Percentiles rank a stretch among this genome's conserved stretches.
phyloP scores from a whole-genome alignment of 345 rosid species.

The Microcos paniculata region DNA sequence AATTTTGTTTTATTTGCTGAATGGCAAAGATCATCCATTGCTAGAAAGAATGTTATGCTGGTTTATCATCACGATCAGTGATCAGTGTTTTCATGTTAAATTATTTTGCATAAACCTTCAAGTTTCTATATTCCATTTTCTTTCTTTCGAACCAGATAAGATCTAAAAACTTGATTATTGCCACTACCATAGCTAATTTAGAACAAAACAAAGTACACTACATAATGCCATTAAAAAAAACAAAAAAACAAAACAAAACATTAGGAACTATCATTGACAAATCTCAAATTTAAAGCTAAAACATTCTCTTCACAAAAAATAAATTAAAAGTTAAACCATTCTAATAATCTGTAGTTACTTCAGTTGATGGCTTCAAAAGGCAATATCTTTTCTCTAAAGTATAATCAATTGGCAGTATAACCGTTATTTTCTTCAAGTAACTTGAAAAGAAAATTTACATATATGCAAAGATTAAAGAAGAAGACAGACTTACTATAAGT shows the following conservation, averaged over 20 bases:
- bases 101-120: background rate
- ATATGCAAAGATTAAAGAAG: background rate
- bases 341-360: background rate
- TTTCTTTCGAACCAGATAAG: background rate
- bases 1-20: background rate
- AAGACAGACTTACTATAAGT: slow-evolving; percentile 1
- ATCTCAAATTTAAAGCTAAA: too few relatives aligned
- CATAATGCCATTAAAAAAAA: background rate
- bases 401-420: background rate
- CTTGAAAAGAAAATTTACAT: background rate
- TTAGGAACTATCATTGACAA: background rate
- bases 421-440: background rate
- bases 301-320: too few relatives aligned
- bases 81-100: background rate
- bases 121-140: background rate
- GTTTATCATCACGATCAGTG: too few relatives aligned
- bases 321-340: too few relatives aligned
- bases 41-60: background rate
- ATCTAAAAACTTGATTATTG: background rate
- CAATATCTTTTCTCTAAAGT: background rate
- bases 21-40: background rate
- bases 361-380: background rate
- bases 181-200: background rate
- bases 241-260: too few relatives aligned
- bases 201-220: background rate